These are phyloP conservation scores for Fusarium sp. DNA, from an alignment of 2,329 filamentous ascomycete genomes.

Conservation along the genomic window DNA sequence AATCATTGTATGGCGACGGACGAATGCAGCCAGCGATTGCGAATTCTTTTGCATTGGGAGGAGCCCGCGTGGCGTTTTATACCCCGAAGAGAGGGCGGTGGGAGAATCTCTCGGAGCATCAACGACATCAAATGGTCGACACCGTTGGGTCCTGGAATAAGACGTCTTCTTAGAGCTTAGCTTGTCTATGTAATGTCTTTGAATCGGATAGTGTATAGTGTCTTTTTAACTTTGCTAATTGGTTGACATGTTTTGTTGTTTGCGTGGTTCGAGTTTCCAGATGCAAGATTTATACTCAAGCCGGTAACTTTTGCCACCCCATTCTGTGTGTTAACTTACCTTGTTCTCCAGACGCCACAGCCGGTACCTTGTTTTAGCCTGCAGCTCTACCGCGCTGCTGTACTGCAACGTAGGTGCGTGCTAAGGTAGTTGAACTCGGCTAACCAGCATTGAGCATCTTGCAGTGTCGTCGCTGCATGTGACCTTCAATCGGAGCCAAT, in stretches of 20 bases:
- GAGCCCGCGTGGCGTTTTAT: conserved; percentile 32
- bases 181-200: conserved; percentile 46
- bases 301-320: conserved; percentile 2
- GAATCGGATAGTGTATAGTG: conserved; percentile 44
- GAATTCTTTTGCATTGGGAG: conserved; percentile 37
- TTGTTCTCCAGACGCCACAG: conserved; percentile 25
- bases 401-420: background rate
- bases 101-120: conserved; percentile 32
- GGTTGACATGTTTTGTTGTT: background rate
- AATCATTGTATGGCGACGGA: conserved; percentile 30
- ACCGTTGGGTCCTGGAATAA: conserved; percentile 25
- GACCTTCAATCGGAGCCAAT: conserved; percentile 30
- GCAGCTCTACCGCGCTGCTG: background rate
- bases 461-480: conserved; percentile 25
- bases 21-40: conserved; percentile 34
- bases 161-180: conserved; percentile 28
- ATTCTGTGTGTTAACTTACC: background rate
- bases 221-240: conserved; percentile 25
- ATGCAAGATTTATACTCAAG: background rate
- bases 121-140: conserved; percentile 25
- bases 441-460: conserved; percentile 18
- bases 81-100: conserved; percentile 34
- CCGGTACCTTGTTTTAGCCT: background rate
- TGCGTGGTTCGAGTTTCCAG: background rate
- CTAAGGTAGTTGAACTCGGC: background rate